phyloP scores from a whole-genome alignment of 2,329 filamentous ascomycete genomes.

The Cercospora sp. region DNA sequence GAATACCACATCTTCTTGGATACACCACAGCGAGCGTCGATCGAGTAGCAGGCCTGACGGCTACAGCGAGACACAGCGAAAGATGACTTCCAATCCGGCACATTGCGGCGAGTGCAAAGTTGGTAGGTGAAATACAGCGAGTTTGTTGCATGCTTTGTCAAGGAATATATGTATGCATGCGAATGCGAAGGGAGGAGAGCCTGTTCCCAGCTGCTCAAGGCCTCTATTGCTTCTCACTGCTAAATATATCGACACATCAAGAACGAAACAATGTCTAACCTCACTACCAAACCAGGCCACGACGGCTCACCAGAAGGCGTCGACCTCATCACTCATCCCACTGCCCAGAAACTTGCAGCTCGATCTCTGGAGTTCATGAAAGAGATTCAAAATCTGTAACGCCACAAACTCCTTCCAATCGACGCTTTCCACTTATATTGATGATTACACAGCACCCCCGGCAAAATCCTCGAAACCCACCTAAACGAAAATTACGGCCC shows the following conservation, averaged over 20 bases:
- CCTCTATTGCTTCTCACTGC: background rate
- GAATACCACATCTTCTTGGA: background rate
- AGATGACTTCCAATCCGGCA: background rate
- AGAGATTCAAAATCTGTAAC: conserved; percentile 31
- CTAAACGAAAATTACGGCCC: conserved; percentile 41
- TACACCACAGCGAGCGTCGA: background rate
- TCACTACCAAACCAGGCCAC: conserved; percentile 16
- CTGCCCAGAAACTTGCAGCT: conserved; percentile 28
- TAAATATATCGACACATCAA: background rate
- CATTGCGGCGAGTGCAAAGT: conserved; percentile 20
- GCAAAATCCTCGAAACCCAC: conserved; percentile 39
- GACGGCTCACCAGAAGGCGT: conserved; percentile 30
- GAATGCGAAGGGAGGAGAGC: background rate
- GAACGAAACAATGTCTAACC: conserved; percentile 14
- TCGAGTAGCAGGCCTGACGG: background rate
- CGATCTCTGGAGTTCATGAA: conserved; percentile 30
- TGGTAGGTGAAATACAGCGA: conserved; percentile 7
- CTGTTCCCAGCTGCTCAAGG: background rate
- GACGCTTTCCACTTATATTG: too few relatives aligned
- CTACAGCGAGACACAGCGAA: background rate
- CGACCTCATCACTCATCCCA: conserved; percentile 27
- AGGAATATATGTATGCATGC: background rate
- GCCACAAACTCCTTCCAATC: too few relatives aligned
- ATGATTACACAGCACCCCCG: too few relatives aligned
- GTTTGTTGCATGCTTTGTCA: background rate